phyloP scores from a whole-genome alignment of 345 rosid species.

The Citrus mangshanensis region DNA sequence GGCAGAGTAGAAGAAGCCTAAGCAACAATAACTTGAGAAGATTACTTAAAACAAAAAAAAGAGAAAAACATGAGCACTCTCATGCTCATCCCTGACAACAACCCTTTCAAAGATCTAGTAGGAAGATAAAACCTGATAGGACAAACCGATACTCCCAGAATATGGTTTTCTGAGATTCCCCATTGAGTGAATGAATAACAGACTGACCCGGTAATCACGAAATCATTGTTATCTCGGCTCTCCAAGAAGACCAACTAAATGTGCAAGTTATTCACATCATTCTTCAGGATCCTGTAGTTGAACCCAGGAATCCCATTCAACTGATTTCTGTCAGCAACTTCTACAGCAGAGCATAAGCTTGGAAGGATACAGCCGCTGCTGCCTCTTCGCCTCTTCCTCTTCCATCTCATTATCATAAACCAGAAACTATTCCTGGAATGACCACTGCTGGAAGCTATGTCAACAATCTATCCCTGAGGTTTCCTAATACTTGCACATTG shows the following conservation, averaged over 20 bases:
- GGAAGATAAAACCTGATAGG: background rate
- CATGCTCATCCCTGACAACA: constrained; percentile 1
- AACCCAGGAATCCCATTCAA: constrained; percentile 38
- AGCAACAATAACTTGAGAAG: background rate
- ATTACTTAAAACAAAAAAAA: no score
- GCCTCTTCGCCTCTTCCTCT: constrained; percentile 54
- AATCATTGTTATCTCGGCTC: background rate
- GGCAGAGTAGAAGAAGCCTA: background rate
- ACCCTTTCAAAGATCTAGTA: background rate
- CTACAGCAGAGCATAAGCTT: constrained; percentile 50
- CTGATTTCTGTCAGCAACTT: constrained; percentile 39
- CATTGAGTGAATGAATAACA: background rate
- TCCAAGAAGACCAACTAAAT: constrained; percentile 7
- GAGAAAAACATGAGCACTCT: background rate
- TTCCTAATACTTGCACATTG: constrained; percentile 23
- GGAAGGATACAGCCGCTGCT: constrained; percentile 37
- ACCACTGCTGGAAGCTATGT: constrained; percentile 25
- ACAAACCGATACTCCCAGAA: background rate
- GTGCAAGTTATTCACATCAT: constrained; percentile 30
- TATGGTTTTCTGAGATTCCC: background rate
- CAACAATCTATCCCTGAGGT: constrained; percentile 21
- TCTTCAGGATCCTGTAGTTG: constrained; percentile 60
- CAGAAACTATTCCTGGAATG: constrained; percentile 44
- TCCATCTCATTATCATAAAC: constrained; percentile 44
- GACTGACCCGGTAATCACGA: background rate